A percentile compares a stretch with the other conserved stretches of the same genome.
Conservation (phyloP, 306 rosid genomes). For the Dicorynia guianensis region DNA sequence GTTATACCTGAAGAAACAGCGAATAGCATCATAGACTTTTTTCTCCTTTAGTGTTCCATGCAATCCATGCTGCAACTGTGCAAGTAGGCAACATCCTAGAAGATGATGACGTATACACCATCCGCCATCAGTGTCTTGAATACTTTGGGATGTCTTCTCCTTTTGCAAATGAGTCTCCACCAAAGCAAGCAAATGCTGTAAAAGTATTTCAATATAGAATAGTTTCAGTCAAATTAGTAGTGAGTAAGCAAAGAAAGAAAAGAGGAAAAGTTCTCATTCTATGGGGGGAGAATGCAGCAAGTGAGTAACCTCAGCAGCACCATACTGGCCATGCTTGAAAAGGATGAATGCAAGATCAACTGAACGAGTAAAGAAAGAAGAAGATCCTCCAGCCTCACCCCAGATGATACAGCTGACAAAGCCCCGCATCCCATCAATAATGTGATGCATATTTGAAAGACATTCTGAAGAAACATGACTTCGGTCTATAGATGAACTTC, state of each 20-base stretch:
- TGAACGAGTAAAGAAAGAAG: conserved; percentile 74
- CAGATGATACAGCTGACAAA: conserved; percentile 86
- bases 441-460: conserved; percentile 59
- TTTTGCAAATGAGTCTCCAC: conserved; percentile 76
- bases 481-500: conserved; percentile 55
- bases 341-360: conserved; percentile 81
- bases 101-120: conserved; percentile 93
- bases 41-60: conserved; percentile 73
- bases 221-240: conserved; percentile 37
- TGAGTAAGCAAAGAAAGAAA: conserved; percentile 7
- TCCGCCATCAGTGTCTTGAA: conserved; percentile 83
- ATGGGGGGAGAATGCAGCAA: conserved; percentile 26
- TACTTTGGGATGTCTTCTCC: conserved; percentile 83
- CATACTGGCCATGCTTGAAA: conserved; percentile 83
- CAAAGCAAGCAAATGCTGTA: conserved; percentile 71
- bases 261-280: conserved; percentile 11
- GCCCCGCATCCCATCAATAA: conserved; percentile 54
- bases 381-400: conserved; percentile 70
- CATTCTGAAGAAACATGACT: conserved; percentile 48
- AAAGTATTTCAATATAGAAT: conserved; percentile 41
- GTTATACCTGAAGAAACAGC: conserved; percentile 89
- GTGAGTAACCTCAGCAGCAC: conserved; percentile 80
- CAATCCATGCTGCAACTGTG: conserved; percentile 79
- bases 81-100: conserved; percentile 89
- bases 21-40: conserved; percentile 78